A percentile compares a stretch with the other conserved stretches of the same genome.
Evolutionary conservation across 2,329 filamentous ascomycete species (phyloP).

Genomic region (Aspergillus sp.): DNA sequence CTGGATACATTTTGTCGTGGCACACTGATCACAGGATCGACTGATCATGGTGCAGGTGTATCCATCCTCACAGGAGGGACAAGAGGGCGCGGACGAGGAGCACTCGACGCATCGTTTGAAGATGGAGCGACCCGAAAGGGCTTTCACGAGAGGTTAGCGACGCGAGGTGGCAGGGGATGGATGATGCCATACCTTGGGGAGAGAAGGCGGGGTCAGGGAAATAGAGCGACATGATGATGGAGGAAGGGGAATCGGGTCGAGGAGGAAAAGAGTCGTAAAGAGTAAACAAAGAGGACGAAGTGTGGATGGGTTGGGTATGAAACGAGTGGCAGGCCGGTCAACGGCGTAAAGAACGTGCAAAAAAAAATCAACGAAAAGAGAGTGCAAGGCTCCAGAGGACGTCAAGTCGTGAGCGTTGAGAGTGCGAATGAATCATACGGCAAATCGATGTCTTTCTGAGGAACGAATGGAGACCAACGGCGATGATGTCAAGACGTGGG

Average conservation of each 20-base stretch:
- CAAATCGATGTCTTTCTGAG: conserved; percentile 7
- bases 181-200: conserved; percentile 18
- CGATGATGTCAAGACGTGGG: neutral
- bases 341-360: conserved; percentile 24
- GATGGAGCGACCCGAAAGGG: conserved; percentile 23
- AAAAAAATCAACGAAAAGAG: conserved; percentile 19
- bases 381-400: conserved; percentile 29
- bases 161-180: neutral
- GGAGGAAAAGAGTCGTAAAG: conserved; percentile 6
- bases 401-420: conserved; percentile 35
- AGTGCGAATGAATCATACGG: neutral
- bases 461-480: conserved; percentile 17
- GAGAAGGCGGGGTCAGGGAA: conserved; percentile 18
- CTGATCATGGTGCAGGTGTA: conserved; percentile 60
- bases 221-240: conserved; percentile 32
- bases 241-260: conserved; percentile 1
- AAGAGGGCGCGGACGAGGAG: conserved; percentile 51
- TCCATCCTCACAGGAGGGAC: conserved; percentile 56
- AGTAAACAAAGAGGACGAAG: neutral
- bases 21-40: conserved; percentile 59
- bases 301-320: conserved; percentile 7
- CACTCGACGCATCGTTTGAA: conserved; percentile 55
- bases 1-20: conserved; percentile 55
- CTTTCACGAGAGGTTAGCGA: conserved; percentile 7
- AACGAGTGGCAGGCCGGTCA: conserved; percentile 29